Conservation (phyloP, 2,329 filamentous ascomycete genomes). For the Cordyceps tenuipes region DNA sequence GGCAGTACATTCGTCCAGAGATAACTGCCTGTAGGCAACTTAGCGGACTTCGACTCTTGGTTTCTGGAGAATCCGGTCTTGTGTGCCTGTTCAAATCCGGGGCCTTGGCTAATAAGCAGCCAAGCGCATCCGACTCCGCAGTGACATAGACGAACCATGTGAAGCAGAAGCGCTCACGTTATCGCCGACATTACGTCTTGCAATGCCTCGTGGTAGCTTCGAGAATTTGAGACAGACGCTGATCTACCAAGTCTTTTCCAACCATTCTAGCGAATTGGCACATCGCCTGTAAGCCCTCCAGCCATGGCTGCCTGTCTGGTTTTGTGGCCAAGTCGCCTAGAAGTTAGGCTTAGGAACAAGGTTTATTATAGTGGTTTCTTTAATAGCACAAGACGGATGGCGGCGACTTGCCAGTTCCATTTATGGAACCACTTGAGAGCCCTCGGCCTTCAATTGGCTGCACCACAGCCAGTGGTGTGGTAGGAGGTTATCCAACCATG, state of each 20-base stretch:
- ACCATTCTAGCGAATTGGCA: not conserved
- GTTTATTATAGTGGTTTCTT: not conserved
- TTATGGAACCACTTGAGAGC: not conserved
- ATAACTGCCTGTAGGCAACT: not conserved
- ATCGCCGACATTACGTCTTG: constrained; percentile 6
- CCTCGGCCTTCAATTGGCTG: not conserved
- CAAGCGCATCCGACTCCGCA: not conserved
- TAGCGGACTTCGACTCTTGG: not conserved
- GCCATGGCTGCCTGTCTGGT: not conserved
- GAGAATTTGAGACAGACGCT: not conserved
- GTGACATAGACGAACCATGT: not conserved
- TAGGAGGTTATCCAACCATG: not conserved
- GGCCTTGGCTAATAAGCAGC: constrained; percentile 1
- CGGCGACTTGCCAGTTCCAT: not conserved
- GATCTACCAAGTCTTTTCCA: not conserved
- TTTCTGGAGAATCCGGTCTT: not conserved
- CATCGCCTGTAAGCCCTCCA: not conserved
- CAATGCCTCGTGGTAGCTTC: constrained; percentile 7
- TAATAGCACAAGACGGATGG: not conserved
- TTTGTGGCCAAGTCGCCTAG: constrained; percentile 1
- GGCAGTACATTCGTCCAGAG: not conserved
- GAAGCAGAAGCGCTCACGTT: not conserved
- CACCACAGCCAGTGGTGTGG: not conserved
- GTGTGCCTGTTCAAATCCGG: not conserved
- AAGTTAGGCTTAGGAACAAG: constrained; percentile 2